Evolutionary conservation across 208 protist genomes (phyloP).

Genomic region (Trypanosoma brucei): DNA sequence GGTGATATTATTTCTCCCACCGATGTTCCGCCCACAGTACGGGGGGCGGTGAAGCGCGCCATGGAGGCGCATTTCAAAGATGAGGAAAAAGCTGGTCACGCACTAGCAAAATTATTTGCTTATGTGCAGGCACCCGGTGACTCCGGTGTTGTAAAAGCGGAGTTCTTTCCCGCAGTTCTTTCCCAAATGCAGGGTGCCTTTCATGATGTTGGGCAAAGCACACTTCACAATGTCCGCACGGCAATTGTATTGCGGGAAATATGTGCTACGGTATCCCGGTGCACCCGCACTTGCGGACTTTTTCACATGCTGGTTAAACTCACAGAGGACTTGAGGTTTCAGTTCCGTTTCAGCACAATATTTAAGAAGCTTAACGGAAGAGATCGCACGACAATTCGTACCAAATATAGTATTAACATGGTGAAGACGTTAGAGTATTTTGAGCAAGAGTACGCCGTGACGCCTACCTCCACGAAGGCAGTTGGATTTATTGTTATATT

Average conservation of each 20-base stretch:
- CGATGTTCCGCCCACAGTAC: constrained; percentile 44
- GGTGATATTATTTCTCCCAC: constrained; percentile 41
- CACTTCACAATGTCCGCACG: constrained; percentile 64
- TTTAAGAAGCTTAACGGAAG: constrained; percentile 56
- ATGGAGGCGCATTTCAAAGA: constrained; percentile 69
- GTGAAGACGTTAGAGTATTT: constrained; percentile 86
- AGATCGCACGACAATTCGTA: constrained; percentile 76
- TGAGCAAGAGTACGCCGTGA: constrained; percentile 65
- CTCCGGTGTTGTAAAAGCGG: constrained; percentile 41
- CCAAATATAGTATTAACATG: constrained; percentile 56
- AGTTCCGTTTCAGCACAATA: constrained; percentile 74
- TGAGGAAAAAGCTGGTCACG: constrained; percentile 51
- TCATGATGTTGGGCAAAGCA: constrained; percentile 34
- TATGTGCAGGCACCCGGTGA: constrained; percentile 58
- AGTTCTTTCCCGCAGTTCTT: constrained; percentile 72
- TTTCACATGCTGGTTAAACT: constrained; percentile 66
- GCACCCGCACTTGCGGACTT: constrained; percentile 64
- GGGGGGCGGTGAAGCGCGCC: constrained; percentile 39
- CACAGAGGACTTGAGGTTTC: constrained; percentile 81
- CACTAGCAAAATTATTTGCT: constrained; percentile 55
- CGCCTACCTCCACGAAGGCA: constrained; percentile 57
- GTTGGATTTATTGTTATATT: constrained; percentile 79
- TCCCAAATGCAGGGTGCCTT: constrained; percentile 85
- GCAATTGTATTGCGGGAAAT: constrained; percentile 64
- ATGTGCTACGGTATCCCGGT: constrained; percentile 56